Conservation (phyloP, 768 basidiomycete species). For the Psilocybe subaeruginosa region DNA sequence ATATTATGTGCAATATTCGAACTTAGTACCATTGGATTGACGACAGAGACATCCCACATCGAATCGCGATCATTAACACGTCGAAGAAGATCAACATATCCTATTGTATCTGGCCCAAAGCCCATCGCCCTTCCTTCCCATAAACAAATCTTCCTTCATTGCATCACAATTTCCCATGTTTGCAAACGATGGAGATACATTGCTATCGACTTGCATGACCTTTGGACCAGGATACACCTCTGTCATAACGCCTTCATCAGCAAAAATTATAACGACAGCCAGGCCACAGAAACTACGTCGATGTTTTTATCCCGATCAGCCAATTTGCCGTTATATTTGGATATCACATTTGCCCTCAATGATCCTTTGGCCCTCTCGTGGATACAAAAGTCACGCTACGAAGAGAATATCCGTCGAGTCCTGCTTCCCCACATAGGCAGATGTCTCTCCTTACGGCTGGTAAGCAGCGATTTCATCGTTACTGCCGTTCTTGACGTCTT, state of each 20-base stretch:
- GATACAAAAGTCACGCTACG: background rate
- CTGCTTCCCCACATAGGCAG: constrained; percentile 2
- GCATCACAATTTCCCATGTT: constrained; percentile 11
- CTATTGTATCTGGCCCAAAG: background rate
- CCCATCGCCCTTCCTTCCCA: constrained; percentile 3
- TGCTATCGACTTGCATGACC: constrained; percentile 8
- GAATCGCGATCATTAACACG: background rate
- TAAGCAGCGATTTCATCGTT: constrained; percentile 2
- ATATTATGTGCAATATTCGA: constrained; percentile 14
- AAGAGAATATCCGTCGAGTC: background rate
- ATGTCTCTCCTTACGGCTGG: constrained; percentile 5
- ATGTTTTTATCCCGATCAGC: constrained; percentile 10
- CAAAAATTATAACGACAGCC: background rate
- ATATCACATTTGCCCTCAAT: constrained; percentile 3
- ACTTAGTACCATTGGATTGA: background rate
- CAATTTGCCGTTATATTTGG: background rate
- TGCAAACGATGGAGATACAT: constrained; percentile 11
- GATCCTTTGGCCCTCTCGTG: background rate
- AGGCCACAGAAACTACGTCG: background rate
- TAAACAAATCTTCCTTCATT: constrained; percentile 1
- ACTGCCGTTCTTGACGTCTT: constrained; percentile 14
- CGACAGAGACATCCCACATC: background rate
- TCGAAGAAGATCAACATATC: background rate
- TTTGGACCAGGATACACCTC: constrained; percentile 12
- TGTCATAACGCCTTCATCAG: constrained; percentile 5